Conservation (phyloP, 2,329 filamentous ascomycete species). For the Didymella glomerata region DNA sequence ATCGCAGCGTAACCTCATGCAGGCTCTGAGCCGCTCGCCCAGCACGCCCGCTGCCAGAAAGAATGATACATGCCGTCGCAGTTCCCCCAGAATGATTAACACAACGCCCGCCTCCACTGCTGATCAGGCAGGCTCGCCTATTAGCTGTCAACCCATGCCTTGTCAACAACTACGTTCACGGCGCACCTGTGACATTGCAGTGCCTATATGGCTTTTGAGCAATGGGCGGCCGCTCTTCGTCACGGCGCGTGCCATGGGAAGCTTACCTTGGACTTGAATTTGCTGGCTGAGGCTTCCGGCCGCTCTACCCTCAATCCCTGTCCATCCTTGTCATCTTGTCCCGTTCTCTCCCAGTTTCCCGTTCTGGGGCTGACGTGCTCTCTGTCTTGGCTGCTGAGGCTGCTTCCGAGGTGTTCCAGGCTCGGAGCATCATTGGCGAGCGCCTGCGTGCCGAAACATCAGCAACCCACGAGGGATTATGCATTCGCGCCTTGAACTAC, state of each 20-base stretch:
- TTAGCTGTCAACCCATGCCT: slow-evolving; percentile 8
- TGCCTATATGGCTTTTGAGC: slow-evolving; percentile 5
- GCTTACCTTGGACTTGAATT: slow-evolving; percentile 22
- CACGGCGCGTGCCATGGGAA: slow-evolving; percentile 23
- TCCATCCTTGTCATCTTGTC: slow-evolving; percentile 21
- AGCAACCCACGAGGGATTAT: slow-evolving; percentile 24
- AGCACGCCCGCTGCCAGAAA: slow-evolving; percentile 28
- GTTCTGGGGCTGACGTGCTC: slow-evolving; percentile 42
- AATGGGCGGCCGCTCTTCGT: slow-evolving; percentile 27
- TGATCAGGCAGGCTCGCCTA: slow-evolving; percentile 9
- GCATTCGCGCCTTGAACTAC: slow-evolving; percentile 17
- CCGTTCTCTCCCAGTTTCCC: slow-evolving; percentile 19
- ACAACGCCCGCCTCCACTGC: slow-evolving; percentile 27
- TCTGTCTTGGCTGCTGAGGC: slow-evolving; percentile 40
- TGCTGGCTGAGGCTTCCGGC: slow-evolving; percentile 29
- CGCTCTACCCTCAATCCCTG: slow-evolving; percentile 37
- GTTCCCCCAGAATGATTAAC: slow-evolving; percentile 26
- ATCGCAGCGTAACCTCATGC: slow-evolving; percentile 33
- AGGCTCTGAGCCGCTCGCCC: slow-evolving; percentile 25
- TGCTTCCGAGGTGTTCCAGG: slow-evolving; percentile 23
- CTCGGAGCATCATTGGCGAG: slow-evolving; percentile 30
- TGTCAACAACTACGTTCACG: slow-evolving; percentile 9
- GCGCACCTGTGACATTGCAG: slow-evolving; percentile 25
- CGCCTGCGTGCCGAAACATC: slow-evolving; percentile 25
- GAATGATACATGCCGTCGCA: slow-evolving; percentile 29